Base-by-base conservation (phyloP, 1,284 basidiomycete species). In the Moesziomyces sp. region DNA sequence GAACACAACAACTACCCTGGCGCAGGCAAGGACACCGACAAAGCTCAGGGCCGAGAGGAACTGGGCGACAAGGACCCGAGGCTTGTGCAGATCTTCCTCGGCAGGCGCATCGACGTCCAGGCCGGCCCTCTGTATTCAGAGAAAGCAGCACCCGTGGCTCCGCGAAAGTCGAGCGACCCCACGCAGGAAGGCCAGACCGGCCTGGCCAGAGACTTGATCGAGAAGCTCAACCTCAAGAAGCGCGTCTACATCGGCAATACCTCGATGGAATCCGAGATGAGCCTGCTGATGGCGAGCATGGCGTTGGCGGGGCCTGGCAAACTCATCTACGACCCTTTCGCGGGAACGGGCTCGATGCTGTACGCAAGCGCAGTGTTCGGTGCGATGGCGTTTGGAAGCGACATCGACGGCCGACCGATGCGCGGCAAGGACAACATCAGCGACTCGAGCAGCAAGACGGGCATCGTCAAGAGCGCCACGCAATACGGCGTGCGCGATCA, bases 351-450 rank as follows among this genome's bases (percentile, higher is more conserved):
- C 7, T 97, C 94, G 73, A 93, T 97, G 90, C 90, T 94, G 30
- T 95, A 97, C 85, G 85, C 87, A 0, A 78, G 81, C 45, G 62
- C 67, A 0, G 89, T 93, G 80, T 97, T 96, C 75, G 97, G 97
- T 14, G 92, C 94, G 0, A 86, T 90, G 49, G 89, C 95, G 0
- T 90, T 93, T 58, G 97, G 96, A 5, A 96, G 93, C 28, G 97
- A 99, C 84, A 98, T 99, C 54, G 97, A 99, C 79, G 96, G 94
- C 0, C 88, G 96, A 50, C 95, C 97, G 83, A 96, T 99, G 91
- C 87, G 94, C 64, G 96, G 96, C 18, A 97, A 95, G 88, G 88
- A 91, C 5, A 65, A 70, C 90, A 64, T 74, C 53, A 58, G 74
- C 33, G 46, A 66, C 23, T 61, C 70, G n/a, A 56, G 61, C 38